A percentile compares a stretch with the other conserved stretches of the same genome.
These are phyloP conservation scores for Castanopsis chinensis DNA, from an alignment of 306 rosid species.

Conservation along the genomic window DNA sequence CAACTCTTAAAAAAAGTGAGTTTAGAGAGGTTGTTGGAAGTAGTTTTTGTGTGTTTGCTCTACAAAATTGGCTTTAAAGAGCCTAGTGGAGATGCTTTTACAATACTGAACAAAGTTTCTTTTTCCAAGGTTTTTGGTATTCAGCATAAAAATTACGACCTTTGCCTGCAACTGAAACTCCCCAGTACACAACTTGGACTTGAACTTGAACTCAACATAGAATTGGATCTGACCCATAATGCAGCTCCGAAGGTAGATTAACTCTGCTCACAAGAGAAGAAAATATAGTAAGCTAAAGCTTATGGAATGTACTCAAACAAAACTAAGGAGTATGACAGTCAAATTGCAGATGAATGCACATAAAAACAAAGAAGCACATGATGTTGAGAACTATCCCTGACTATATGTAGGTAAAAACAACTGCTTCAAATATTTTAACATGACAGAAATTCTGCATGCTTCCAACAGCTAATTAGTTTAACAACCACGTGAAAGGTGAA, in stretches of 20 bases:
- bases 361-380: neutral
- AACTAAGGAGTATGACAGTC: neutral
- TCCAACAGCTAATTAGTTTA: neutral
- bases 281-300: neutral
- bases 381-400: neutral
- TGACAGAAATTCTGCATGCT: neutral
- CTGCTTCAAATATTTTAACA: neutral
- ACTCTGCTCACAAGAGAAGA: conserved; percentile 39
- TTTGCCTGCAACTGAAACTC: too few species aligned
- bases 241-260: conserved; percentile 44
- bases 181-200: neutral
- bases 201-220: conserved; percentile 36
- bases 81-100: too few species aligned
- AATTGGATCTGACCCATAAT: conserved; percentile 47
- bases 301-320: neutral
- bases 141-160: too few species aligned
- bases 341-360: neutral
- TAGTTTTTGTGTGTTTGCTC: too few species aligned
- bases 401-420: neutral
- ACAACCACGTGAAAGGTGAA: neutral
- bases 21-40: too few species aligned
- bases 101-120: too few species aligned
- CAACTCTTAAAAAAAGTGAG: too few species aligned
- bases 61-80: too few species aligned
- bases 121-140: too few species aligned